phyloP scores from a whole-genome alignment of 768 basidiomycete genomes.

The Mycena epipterygia region DNA sequence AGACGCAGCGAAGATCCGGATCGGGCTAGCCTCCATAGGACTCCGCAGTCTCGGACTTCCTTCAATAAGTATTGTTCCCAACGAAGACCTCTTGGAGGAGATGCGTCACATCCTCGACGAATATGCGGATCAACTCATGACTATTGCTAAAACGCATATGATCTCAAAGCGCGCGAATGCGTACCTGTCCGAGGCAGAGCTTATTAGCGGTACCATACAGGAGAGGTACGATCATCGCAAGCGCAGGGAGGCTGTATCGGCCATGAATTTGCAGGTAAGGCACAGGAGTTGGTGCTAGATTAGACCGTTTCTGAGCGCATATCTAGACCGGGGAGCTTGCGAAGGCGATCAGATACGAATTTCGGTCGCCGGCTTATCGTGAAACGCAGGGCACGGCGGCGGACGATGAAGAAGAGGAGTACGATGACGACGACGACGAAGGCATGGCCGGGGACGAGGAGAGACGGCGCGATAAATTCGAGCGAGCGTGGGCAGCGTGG shows the following conservation, averaged over 20 bases:
- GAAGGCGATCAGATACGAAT: conserved; percentile 50
- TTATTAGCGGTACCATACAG: conserved; percentile 61
- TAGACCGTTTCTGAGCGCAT: neutral
- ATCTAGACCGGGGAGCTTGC: conserved; percentile 55
- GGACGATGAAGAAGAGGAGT: conserved; percentile 43
- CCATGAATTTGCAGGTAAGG: conserved; percentile 61
- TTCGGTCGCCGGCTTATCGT: conserved; percentile 32
- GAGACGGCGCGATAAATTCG: conserved; percentile 46
- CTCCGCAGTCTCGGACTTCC: conserved; percentile 51
- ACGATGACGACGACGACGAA: conserved; percentile 43
- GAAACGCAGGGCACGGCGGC: conserved; percentile 34
- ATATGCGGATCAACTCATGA: conserved; percentile 49
- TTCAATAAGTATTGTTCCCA: conserved; percentile 33
- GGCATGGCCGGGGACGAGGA: conserved; percentile 42
- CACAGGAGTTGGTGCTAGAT: conserved; percentile 24
- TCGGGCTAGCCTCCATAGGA: conserved; percentile 40
- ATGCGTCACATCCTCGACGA: conserved; percentile 53
- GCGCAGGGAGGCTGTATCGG: conserved; percentile 52
- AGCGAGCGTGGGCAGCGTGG: conserved; percentile 62
- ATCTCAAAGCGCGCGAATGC: conserved; percentile 51
- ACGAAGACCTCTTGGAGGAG: conserved; percentile 48
- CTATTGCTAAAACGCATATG: conserved; percentile 53
- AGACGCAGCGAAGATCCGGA: conserved; percentile 38
- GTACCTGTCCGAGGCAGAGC: conserved; percentile 55
- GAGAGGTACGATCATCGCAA: conserved; percentile 60